These are phyloP conservation scores for Mixia osmundae DNA, from an alignment of 1,284 basidiomycete species.

Conservation along the genomic window DNA sequence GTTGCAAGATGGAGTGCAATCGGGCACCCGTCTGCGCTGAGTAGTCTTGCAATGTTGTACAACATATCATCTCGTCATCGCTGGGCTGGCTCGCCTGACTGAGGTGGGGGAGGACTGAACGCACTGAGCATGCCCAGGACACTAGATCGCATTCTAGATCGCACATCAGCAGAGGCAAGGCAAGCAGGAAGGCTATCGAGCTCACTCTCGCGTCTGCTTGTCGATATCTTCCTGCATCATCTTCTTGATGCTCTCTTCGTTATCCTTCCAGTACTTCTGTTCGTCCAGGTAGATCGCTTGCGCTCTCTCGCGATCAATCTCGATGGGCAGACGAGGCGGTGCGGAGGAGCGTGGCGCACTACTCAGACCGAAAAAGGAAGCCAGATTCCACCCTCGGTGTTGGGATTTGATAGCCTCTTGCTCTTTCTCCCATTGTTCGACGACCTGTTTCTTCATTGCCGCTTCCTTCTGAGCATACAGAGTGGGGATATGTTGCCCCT, in stretches of 20 bases:
- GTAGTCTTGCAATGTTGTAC: no score
- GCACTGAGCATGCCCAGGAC: no score
- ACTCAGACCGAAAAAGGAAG: constrained; percentile 2
- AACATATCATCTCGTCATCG: no score
- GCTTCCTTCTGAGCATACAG: constrained; percentile 76
- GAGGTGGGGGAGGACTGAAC: no score
- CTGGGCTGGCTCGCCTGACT: no score
- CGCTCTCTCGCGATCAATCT: constrained; percentile 83
- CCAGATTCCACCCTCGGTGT: constrained; percentile 10
- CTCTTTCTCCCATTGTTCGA: constrained; percentile 59
- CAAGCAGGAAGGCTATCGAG: no score
- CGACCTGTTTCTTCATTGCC: constrained; percentile 45
- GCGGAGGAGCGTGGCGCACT: background rate
- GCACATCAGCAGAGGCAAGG: no score
- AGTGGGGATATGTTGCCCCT: constrained; percentile 61
- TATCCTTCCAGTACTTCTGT: constrained; percentile 58
- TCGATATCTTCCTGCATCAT: constrained; percentile 59
- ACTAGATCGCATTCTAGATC: no score
- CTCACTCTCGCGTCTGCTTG: constrained; percentile 37
- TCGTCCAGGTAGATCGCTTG: constrained; percentile 64
- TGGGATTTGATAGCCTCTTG: constrained; percentile 20
- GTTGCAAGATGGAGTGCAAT: no score
- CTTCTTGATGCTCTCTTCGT: constrained; percentile 57
- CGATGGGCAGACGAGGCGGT: constrained; percentile 10
- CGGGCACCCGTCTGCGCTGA: no score